phyloP scores from a whole-genome alignment of 306 rosid genomes.

The Abrus pulchellus region DNA sequence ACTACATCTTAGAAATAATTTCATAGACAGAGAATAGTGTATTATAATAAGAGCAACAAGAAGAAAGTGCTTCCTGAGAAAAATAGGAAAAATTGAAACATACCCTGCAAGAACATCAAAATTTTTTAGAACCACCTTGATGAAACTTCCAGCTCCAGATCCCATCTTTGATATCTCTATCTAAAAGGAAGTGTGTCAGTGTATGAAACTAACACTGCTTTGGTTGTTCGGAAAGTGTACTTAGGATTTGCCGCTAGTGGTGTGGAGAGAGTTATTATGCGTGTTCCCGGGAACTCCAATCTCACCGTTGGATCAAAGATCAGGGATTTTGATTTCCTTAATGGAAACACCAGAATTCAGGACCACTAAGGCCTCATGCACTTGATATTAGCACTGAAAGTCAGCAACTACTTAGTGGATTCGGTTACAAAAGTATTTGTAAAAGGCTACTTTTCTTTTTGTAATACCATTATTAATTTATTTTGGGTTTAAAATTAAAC shows the following conservation, averaged over 20 bases:
- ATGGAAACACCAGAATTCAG: not conserved
- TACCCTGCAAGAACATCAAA: constrained; percentile 89
- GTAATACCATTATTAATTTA: not conserved
- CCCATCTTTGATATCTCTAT: constrained; percentile 64
- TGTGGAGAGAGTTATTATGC: no score
- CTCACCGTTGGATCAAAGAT: not conserved
- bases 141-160: constrained; percentile 70
- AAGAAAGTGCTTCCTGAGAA: not conserved
- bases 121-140: constrained; percentile 72
- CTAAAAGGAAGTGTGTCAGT: not conserved
- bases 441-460: no score
- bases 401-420: not conserved
- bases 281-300: not conserved
- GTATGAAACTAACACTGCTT: not conserved
- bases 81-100: constrained; percentile 13
- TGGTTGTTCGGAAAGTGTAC: not conserved
- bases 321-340: not conserved
- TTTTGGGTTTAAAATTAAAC: no score
- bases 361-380: not conserved
- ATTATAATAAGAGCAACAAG: not conserved
- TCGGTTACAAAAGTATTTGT: not conserved
- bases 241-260: not conserved
- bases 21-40: not conserved
- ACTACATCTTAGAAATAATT: not conserved
- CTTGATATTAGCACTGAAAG: not conserved